Conservation (phyloP, 768 basidiomycete species). For the Fomitopsis serialis region DNA sequence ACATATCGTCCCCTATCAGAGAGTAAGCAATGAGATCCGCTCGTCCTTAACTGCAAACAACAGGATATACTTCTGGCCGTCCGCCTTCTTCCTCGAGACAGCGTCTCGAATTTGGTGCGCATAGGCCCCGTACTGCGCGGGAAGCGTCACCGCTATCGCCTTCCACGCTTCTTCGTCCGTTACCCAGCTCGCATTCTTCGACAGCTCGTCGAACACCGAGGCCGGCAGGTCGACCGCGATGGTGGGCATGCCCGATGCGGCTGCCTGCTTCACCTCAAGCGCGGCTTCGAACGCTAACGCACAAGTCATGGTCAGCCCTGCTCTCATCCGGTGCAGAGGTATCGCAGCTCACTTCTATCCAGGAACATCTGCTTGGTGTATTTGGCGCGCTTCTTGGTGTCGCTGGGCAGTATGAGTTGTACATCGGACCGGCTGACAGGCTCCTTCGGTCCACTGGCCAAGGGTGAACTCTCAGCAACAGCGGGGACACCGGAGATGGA, state of each 20-base stretch:
- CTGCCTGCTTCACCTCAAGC: constrained; percentile 49
- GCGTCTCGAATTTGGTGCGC: constrained; percentile 67
- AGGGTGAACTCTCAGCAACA: constrained; percentile 34
- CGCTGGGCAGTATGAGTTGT: constrained; percentile 61
- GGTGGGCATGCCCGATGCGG: constrained; percentile 51
- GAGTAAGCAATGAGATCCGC: constrained; percentile 52
- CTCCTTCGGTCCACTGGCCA: constrained; percentile 30
- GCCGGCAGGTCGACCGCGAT: constrained; percentile 68
- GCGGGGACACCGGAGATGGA: constrained; percentile 53
- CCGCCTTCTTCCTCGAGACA: constrained; percentile 51
- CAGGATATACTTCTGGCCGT: constrained; percentile 58
- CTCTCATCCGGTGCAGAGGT: not conserved
- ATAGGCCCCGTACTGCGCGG: constrained; percentile 53
- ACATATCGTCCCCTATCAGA: constrained; percentile 15
- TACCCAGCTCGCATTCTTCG: constrained; percentile 55
- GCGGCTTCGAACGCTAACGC: constrained; percentile 60
- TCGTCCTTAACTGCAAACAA: constrained; percentile 69
- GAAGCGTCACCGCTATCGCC: constrained; percentile 47
- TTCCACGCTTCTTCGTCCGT: constrained; percentile 77
- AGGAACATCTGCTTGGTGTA: constrained; percentile 63
- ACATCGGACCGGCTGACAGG: constrained; percentile 36
- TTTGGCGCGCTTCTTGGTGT: constrained; percentile 71
- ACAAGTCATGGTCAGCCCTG: not conserved
- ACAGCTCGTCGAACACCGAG: constrained; percentile 57
- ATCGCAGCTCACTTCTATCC: constrained; percentile 53